Percentiles rank a stretch among this genome's conserved stretches.
These are phyloP conservation scores for Scleroderma citrinum DNA, from an alignment of 768 basidiomycete genomes.

Conservation along the genomic window DNA sequence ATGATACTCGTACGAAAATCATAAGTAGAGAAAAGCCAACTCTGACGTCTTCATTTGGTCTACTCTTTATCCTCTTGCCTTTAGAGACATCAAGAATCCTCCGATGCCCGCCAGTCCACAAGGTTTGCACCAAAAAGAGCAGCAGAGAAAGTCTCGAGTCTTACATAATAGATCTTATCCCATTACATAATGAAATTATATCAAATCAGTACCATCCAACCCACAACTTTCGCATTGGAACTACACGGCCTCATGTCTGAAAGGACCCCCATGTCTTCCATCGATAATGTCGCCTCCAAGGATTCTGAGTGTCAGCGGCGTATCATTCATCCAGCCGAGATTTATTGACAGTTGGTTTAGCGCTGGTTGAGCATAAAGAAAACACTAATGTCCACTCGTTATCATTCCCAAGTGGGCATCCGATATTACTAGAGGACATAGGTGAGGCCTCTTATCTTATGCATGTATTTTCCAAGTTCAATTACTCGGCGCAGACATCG, in stretches of 20 bases:
- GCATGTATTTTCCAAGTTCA: not conserved
- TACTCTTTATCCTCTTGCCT: too few relatives aligned
- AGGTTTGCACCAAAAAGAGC: too few relatives aligned
- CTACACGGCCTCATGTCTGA: not conserved
- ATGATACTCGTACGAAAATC: too few relatives aligned
- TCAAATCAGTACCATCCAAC: too few relatives aligned
- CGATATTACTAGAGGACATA: constrained; percentile 26
- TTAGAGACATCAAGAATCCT: too few relatives aligned
- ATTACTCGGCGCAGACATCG: constrained; percentile 23
- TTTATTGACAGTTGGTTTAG: not conserved
- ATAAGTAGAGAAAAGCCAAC: too few relatives aligned
- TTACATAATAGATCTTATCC: too few relatives aligned
- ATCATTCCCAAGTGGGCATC: constrained; percentile 23
- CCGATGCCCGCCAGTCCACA: too few relatives aligned
- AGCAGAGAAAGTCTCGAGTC: too few relatives aligned
- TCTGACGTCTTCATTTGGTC: too few relatives aligned
- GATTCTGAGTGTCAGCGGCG: not conserved
- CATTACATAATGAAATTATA: too few relatives aligned
- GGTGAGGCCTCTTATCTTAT: constrained; percentile 9
- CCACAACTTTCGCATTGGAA: too few relatives aligned
- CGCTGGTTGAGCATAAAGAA: constrained; percentile 16
- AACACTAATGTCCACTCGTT: constrained; percentile 3
- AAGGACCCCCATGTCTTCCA: not conserved
- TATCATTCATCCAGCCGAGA: not conserved
- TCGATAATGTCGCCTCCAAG: not conserved